These are phyloP conservation scores for Dactylellina drechsleri DNA, from an alignment of 2,329 filamentous ascomycete species.

Conservation along the genomic window DNA sequence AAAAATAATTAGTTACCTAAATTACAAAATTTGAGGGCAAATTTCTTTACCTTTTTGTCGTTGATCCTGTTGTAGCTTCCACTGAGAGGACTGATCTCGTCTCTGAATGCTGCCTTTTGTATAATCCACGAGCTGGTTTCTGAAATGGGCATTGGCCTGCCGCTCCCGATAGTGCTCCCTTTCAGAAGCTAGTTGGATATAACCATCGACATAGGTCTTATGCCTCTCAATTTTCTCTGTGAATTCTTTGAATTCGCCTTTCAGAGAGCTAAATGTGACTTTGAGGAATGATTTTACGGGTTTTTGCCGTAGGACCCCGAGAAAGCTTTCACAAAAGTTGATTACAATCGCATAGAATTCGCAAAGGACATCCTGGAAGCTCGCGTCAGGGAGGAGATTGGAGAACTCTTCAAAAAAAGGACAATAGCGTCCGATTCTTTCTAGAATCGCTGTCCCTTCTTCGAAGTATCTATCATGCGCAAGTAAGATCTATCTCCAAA, in stretches of 20 bases:
- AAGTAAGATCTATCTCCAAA: too few species aligned
- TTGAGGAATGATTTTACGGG: neutral
- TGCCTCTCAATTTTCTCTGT: neutral
- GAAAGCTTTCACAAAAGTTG: neutral
- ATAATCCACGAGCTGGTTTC: too few species aligned
- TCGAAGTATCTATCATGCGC: constrained; percentile 6
- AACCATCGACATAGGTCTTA: neutral
- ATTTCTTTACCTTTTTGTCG: too few species aligned
- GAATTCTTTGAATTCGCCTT: neutral
- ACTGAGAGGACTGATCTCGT: too few species aligned
- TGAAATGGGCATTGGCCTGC: too few species aligned
- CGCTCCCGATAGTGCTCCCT: too few species aligned
- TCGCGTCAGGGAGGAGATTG: constrained; percentile 8
- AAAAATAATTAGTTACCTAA: too few species aligned
- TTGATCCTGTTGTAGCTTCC: too few species aligned
- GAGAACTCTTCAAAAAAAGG: constrained; percentile 21
- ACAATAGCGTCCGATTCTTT: constrained; percentile 13
- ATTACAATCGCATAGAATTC: constrained; percentile 21
- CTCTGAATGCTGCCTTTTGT: too few species aligned
- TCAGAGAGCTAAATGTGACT: neutral
- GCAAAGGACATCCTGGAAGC: constrained; percentile 16
- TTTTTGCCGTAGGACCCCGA: neutral
- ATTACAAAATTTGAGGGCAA: too few species aligned
- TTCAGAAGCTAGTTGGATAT: too few species aligned
- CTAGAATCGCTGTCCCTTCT: constrained; percentile 3